phyloP scores from a whole-genome alignment of 495 filamentous ascomycete species.

The Oleoguttula mirabilis region DNA sequence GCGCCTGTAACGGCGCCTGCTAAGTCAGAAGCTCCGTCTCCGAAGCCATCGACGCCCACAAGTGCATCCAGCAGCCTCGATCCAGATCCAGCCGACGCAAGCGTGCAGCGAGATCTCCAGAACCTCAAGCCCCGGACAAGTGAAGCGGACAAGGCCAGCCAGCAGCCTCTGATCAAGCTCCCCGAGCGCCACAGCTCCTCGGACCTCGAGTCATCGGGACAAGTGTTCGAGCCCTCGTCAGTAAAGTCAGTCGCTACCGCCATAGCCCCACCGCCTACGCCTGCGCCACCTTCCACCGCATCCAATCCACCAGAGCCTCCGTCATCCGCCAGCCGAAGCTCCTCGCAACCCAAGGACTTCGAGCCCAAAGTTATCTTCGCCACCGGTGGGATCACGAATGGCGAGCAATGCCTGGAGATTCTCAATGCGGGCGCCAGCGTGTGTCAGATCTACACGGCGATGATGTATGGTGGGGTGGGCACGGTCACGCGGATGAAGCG shows the following conservation, averaged over 20 bases:
- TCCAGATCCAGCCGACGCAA: constrained; percentile 5
- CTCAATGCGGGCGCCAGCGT: constrained; percentile 78
- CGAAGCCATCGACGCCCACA: background rate
- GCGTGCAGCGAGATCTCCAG: constrained; percentile 9
- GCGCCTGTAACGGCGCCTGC: constrained; percentile 25
- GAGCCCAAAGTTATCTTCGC: constrained; percentile 74
- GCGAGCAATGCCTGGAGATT: constrained; percentile 63
- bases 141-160: background rate
- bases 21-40: background rate
- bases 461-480: constrained; percentile 77
- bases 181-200: background rate
- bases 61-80: no score
- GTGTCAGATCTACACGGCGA: constrained; percentile 64
- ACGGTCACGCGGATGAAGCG: constrained; percentile 76
- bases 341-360: background rate
- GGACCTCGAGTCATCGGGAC: background rate
- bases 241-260: background rate
- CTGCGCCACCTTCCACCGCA: background rate
- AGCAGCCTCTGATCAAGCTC: constrained; percentile 5
- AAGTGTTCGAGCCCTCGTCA: constrained; percentile 2
- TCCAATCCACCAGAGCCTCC: background rate
- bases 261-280: background rate
- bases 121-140: constrained; percentile 9
- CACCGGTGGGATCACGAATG: constrained; percentile 78
- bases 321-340: background rate